phyloP scores from a whole-genome alignment of 768 basidiomycete species.

The Pisolithus marmoratus region DNA sequence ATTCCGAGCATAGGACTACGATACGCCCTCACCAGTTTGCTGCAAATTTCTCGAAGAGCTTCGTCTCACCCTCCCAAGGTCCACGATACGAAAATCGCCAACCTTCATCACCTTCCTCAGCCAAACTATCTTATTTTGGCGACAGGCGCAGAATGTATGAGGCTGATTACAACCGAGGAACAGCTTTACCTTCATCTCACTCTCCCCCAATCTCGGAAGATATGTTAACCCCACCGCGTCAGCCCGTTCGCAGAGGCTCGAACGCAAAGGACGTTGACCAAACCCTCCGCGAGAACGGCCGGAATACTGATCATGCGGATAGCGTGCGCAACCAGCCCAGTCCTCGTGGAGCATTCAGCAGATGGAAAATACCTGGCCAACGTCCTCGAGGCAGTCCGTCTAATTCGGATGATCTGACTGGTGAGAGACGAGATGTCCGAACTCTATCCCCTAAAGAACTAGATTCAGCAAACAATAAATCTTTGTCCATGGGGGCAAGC shows the following conservation, averaged over 20 bases:
- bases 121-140: slow-evolving; percentile 17
- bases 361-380: slow-evolving; percentile 6
- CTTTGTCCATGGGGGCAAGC: slow-evolving; percentile 4
- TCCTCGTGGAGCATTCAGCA: slow-evolving; percentile 12
- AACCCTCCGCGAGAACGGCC: slow-evolving; percentile 17
- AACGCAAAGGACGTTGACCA: slow-evolving; percentile 23
- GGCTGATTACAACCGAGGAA: slow-evolving; percentile 14
- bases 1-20: slow-evolving; percentile 45
- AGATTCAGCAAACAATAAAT: slow-evolving; percentile 10
- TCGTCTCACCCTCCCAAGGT: slow-evolving; percentile 33
- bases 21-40: slow-evolving; percentile 35
- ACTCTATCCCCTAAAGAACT: slow-evolving; percentile 10
- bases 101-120: slow-evolving; percentile 31
- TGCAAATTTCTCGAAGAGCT: slow-evolving; percentile 25
- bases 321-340: slow-evolving; percentile 13
- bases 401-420: slow-evolving; percentile 16
- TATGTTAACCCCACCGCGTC: slow-evolving; percentile 18
- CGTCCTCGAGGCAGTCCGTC: slow-evolving; percentile 12
- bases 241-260: slow-evolving; percentile 23
- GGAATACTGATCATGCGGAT: slow-evolving; percentile 14
- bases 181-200: slow-evolving; percentile 21
- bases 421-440: slow-evolving; percentile 1
- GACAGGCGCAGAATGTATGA: slow-evolving; percentile 22
- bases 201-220: slow-evolving; percentile 29
- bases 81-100: slow-evolving; percentile 36